A percentile compares a stretch with the other conserved stretches of the same genome.
Evolutionary conservation across 2,329 filamentous ascomycete genomes (phyloP).

Genomic region (Pseudopithomyces maydicus): DNA sequence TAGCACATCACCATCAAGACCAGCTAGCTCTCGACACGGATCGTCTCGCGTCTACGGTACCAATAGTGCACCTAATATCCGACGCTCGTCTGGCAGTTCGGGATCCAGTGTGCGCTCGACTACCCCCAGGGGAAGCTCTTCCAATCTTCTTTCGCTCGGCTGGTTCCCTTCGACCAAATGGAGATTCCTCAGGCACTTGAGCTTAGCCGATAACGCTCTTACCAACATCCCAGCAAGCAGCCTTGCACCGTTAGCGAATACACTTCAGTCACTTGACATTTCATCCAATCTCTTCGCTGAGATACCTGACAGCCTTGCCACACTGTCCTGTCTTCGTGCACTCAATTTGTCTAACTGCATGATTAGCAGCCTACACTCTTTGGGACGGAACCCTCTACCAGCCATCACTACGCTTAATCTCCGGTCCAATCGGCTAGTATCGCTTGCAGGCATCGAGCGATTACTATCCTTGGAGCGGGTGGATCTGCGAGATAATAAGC

Average conservation of each 20-base stretch:
- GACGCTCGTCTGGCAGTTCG: conserved; percentile 90
- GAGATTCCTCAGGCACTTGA: conserved; percentile 91
- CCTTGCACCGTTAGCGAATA: conserved; percentile 81
- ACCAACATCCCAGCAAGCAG: conserved; percentile 78
- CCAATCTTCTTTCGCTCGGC: conserved; percentile 74
- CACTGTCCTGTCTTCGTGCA: conserved; percentile 83
- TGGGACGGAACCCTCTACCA: conserved; percentile 83
- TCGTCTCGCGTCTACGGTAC: conserved; percentile 68
- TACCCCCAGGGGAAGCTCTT: conserved; percentile 69
- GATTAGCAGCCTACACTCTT: conserved; percentile 91
- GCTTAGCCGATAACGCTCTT: conserved; percentile 87
- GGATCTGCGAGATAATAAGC: conserved; percentile 86
- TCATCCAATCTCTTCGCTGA: conserved; percentile 94
- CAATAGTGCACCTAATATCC: conserved; percentile 72
- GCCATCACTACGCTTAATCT: conserved; percentile 94
- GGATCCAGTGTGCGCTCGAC: conserved; percentile 71
- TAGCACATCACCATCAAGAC: conserved; percentile 82
- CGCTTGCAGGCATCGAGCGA: conserved; percentile 87
- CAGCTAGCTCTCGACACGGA: conserved; percentile 74
- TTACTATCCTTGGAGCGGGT: conserved; percentile 86
- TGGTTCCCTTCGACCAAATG: conserved; percentile 85
- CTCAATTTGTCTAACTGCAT: conserved; percentile 96
- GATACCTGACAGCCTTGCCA: conserved; percentile 87
- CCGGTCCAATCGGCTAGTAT: conserved; percentile 83
- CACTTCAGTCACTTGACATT: conserved; percentile 87